These are phyloP conservation scores for Talaromyces sp. DNA, from an alignment of 2,329 filamentous ascomycete species.

Conservation along the genomic window DNA sequence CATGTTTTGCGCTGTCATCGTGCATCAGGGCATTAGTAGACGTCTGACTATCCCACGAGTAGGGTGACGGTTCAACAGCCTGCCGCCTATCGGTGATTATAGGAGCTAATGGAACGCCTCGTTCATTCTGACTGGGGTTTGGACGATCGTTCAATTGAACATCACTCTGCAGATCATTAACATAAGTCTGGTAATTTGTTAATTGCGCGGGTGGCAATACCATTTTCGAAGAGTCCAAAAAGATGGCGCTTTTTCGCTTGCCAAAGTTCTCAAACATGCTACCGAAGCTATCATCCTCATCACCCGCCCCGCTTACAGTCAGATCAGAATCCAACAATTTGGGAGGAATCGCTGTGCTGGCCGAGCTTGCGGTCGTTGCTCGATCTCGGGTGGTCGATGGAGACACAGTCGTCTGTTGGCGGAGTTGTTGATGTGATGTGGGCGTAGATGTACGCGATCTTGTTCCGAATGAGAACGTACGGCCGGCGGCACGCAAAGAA, in stretches of 20 bases:
- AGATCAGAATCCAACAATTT: constrained; percentile 48
- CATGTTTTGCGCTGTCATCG: constrained; percentile 28
- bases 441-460: constrained; percentile 28
- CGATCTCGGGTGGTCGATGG: constrained; percentile 39
- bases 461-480: constrained; percentile 55
- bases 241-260: constrained; percentile 31
- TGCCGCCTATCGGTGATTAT: constrained; percentile 45
- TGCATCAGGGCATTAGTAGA: constrained; percentile 51
- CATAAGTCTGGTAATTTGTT: neutral
- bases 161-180: constrained; percentile 16
- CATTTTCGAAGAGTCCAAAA: constrained; percentile 25
- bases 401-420: constrained; percentile 21
- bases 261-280: constrained; percentile 52
- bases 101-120: constrained; percentile 35
- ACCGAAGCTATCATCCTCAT: constrained; percentile 48
- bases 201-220: constrained; percentile 2
- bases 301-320: constrained; percentile 32
- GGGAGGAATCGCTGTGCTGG: constrained; percentile 51
- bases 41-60: constrained; percentile 52
- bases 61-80: constrained; percentile 48
- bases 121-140: constrained; percentile 24
- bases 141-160: constrained; percentile 24
- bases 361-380: constrained; percentile 51
- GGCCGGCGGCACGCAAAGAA: constrained; percentile 46
- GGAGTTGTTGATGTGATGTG: constrained; percentile 23